Evolutionary conservation across 148 eudicot genomes (phyloP).

Genomic region (Vaccinium macrocarpon): DNA sequence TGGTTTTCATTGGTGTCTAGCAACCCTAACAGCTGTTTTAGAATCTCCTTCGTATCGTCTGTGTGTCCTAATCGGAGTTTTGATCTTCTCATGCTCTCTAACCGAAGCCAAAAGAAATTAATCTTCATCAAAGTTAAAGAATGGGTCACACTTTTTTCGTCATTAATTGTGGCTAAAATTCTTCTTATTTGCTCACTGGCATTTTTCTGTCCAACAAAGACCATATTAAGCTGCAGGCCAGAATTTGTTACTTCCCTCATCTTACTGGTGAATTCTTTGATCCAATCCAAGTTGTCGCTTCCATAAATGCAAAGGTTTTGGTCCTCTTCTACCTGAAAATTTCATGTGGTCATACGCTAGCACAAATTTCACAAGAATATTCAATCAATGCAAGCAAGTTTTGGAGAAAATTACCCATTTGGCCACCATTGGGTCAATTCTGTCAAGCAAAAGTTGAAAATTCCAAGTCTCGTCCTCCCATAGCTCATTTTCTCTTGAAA

Average conservation of each 20-base stretch:
- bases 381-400: not conserved
- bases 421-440: slow-evolving; percentile 41
- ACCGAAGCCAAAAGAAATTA: slow-evolving; percentile 53
- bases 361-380: not conserved
- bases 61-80: slow-evolving; percentile 25
- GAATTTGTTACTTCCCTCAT: slow-evolving; percentile 31
- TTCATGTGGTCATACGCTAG: not conserved
- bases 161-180: slow-evolving; percentile 33
- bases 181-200: slow-evolving; percentile 25
- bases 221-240: slow-evolving; percentile 43
- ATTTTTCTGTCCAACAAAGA: slow-evolving; percentile 47
- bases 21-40: slow-evolving; percentile 33
- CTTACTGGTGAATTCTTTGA: slow-evolving; percentile 38
- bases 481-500: slow-evolving; percentile 50
- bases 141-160: slow-evolving; percentile 31
- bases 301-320: slow-evolving; percentile 60
- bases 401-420: slow-evolving; percentile 46
- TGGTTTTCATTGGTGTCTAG: slow-evolving; percentile 25
- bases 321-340: slow-evolving; percentile 54
- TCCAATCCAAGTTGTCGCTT: slow-evolving; percentile 54
- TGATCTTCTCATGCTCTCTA: slow-evolving; percentile 57
- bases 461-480: slow-evolving; percentile 55
- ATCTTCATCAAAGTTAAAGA: slow-evolving; percentile 34
- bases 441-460: slow-evolving; percentile 38
- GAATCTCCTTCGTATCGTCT: slow-evolving; percentile 26